Evolutionary conservation across 371 early-diverging fungal species (phyloP).

Genomic region (Dinochytrium kinnereticum): DNA sequence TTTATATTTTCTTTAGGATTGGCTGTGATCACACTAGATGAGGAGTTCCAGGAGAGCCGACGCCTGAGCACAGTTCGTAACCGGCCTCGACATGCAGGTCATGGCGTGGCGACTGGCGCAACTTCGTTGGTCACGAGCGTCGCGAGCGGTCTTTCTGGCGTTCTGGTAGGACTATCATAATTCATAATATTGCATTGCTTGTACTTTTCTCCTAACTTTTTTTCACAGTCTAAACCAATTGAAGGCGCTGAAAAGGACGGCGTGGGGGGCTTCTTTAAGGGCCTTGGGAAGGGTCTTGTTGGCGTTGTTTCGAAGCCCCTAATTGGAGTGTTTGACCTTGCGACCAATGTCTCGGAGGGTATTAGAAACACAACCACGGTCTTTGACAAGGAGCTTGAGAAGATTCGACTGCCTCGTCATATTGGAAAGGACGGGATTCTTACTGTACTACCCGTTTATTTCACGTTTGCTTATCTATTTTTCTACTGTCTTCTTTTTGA

Average conservation of each 20-base stretch:
- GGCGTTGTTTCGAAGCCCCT: slow-evolving; percentile 94
- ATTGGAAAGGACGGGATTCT: slow-evolving; percentile 86
- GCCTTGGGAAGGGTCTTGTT: slow-evolving; percentile 95
- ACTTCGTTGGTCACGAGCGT: slow-evolving; percentile 84
- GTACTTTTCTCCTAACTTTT: neutral
- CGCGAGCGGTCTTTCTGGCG: slow-evolving; percentile 88
- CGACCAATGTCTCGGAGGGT: slow-evolving; percentile 91
- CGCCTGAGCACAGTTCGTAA: slow-evolving; percentile 82
- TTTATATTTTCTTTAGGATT: slow-evolving; percentile 47
- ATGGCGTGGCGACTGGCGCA: slow-evolving; percentile 91
- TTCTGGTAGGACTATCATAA: slow-evolving; percentile 66
- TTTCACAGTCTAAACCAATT: slow-evolving; percentile 83
- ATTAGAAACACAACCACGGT: slow-evolving; percentile 96
- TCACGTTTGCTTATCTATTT: neutral
- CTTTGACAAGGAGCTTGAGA: slow-evolving; percentile 80
- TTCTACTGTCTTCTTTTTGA: neutral
- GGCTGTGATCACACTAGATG: slow-evolving; percentile 94
- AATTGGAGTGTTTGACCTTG: slow-evolving; percentile 91
- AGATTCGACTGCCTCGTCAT: slow-evolving; percentile 87
- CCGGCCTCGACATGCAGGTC: slow-evolving; percentile 89
- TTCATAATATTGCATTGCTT: too few relatives aligned
- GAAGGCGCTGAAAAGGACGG: slow-evolving; percentile 92
- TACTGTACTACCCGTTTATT: slow-evolving; percentile 37
- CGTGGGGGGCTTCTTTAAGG: slow-evolving; percentile 93
- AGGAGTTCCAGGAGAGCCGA: slow-evolving; percentile 85